Base-by-base conservation (phyloP, 805 yeast genomes). In the Hagleromyces aurorensis region DNA sequence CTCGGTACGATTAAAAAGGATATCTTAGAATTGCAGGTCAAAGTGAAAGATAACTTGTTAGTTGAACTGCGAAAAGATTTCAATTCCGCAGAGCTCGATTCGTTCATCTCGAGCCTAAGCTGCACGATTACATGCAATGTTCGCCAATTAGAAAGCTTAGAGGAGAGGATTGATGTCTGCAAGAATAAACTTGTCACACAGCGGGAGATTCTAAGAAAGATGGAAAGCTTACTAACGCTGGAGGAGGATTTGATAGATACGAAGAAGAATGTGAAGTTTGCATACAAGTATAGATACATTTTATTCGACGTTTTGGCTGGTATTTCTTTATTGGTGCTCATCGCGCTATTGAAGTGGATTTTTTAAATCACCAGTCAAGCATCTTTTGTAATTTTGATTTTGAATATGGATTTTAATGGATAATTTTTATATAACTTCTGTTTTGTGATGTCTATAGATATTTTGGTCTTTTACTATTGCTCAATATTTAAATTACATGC, bases 41-140 rank as follows among this genome's bases (percentile, higher is more conserved):
- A 51, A 6, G 32, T 65, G 4, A 40, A 42, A 12, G 28, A 52
- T 19, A 40, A 52, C 4, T 50, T 61, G 12, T 27, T 64, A 15
- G 43, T 38, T 10, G 29, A 32, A 3, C 35, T 64, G 13, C 52
- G 48, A 19, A 30, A 29, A 6, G 55, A 55, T 19, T 48, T 64
- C 24, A 36, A 47, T 6, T 35, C 34, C 2, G 44, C 46, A 16
- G 38, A 58, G 25, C 29, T 40, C 6, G 38, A 46, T 7, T 42
- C 65, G 7, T 52, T 57, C 17, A 38, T 46, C 9, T 27, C 33
- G 4, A 32, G 34, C 8, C 19, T 54, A 6, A 33, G 27, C 4
- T 14, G 24, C 4, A 27, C 36, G 2, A 39, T 53, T 3, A 22
- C 27, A 4, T 25, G 31, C 6, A 48, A 43, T 29, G 44, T 44